phyloP scores from a whole-genome alignment of 805 yeast species.

The Wickerhamiella lipophila region DNA sequence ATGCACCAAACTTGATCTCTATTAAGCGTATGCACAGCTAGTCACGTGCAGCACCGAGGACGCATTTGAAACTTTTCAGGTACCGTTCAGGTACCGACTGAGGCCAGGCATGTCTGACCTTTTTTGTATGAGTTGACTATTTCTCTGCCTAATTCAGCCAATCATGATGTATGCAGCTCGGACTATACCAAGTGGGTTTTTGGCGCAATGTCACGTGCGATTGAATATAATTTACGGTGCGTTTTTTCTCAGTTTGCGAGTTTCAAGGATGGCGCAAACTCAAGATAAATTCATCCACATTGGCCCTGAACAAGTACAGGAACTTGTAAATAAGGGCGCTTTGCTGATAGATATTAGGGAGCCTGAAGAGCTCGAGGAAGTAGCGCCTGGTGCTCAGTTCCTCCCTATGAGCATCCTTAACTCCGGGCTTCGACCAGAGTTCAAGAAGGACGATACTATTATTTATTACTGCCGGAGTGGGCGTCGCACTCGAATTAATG shows the following conservation, averaged over 20 bases:
- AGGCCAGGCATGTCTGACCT: no score
- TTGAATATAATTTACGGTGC: background rate
- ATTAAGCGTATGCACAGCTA: background rate
- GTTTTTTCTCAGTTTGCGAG: background rate
- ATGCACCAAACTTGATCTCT: no score
- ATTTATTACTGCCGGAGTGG: constrained; percentile 12
- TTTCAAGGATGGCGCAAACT: background rate
- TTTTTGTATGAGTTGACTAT: no score
- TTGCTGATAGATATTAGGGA: constrained; percentile 16
- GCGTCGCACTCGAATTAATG: constrained; percentile 9
- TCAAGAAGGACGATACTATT: constrained; percentile 1
- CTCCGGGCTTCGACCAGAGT: constrained; percentile 9
- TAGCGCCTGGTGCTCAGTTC: constrained; percentile 17
- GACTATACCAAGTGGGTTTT: no score
- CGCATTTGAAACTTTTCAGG: background rate
- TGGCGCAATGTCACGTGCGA: constrained; percentile 10
- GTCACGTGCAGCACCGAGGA: background rate
- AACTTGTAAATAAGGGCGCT: constrained; percentile 3
- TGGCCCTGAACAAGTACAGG: constrained; percentile 5
- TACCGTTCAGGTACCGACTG: background rate
- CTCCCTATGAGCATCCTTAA: constrained; percentile 20
- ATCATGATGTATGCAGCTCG: no score
- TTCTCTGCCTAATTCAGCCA: no score
- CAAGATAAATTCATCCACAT: background rate
- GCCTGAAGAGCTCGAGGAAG: constrained; percentile 14